Conservation (phyloP, 306 rosid genomes). For the Trichosanthes cucumerina region DNA sequence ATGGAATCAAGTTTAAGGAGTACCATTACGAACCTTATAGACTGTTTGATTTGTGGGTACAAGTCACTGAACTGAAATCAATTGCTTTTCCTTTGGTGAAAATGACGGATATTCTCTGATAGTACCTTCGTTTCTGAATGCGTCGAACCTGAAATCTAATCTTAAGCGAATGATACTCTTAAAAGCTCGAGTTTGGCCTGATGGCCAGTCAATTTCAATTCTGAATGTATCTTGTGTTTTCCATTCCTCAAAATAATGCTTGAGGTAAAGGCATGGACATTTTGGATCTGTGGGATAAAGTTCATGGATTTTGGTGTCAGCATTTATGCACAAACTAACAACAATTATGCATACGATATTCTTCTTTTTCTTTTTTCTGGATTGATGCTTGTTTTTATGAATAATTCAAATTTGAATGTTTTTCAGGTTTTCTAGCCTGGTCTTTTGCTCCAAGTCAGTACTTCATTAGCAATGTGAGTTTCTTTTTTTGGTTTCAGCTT, state of each 20-base stretch:
- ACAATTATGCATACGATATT: background rate
- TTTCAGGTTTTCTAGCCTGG: slow-evolving; percentile 4
- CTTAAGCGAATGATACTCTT: background rate
- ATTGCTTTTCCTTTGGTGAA: background rate
- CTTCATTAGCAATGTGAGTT: background rate
- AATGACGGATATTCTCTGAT: background rate
- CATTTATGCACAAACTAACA: background rate
- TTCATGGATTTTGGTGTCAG: background rate
- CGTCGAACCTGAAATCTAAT: background rate
- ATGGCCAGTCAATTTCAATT: background rate
- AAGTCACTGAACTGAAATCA: background rate
- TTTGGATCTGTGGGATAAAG: background rate
- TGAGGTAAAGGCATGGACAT: background rate
- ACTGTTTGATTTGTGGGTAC: background rate
- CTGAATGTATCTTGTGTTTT: background rate
- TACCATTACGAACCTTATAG: background rate
- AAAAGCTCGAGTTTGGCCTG: background rate
- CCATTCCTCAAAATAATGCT: background rate
- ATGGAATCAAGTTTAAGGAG: background rate
- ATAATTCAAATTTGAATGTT: background rate
- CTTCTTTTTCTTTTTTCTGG: background rate
- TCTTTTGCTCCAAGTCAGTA: background rate
- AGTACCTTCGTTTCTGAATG: background rate
- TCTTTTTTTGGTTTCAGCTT: background rate
- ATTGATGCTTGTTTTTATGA: background rate